Evolutionary conservation across 192 early-diverging fungal species (phyloP).

Genomic region (Coemansia sp.): DNA sequence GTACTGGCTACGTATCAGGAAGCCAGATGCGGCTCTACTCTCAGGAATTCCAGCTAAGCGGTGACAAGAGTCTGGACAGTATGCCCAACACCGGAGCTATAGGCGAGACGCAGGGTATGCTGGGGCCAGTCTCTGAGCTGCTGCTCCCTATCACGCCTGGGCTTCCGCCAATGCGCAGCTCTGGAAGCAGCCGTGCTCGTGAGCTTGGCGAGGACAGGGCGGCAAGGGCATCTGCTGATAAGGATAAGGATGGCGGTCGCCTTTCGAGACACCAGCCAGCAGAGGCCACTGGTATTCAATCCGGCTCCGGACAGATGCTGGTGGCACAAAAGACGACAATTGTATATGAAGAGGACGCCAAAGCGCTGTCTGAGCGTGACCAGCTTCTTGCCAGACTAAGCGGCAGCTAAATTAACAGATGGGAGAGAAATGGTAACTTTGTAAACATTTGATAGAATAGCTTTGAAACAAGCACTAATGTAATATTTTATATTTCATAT

Average conservation of each 20-base stretch:
- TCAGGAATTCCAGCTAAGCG: slow-evolving; percentile 15
- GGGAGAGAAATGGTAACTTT: too few relatives aligned
- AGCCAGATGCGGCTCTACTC: slow-evolving; percentile 21
- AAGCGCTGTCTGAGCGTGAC: slow-evolving; percentile 37
- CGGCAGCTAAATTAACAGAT: neutral
- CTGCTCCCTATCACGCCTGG: neutral
- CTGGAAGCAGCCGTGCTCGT: too few relatives aligned
- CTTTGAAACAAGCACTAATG: neutral
- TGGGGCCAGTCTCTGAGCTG: neutral
- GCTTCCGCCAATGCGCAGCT: too few relatives aligned
- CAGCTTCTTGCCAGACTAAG: slow-evolving; percentile 27
- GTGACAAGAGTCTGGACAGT: slow-evolving; percentile 14
- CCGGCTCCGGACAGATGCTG: too few relatives aligned
- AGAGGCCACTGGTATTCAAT: slow-evolving; percentile 3
- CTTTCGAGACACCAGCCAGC: neutral
- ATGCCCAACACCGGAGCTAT: slow-evolving; percentile 15
- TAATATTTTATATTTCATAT: neutral
- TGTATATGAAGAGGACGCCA: slow-evolving; percentile 41
- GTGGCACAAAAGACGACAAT: slow-evolving; percentile 21
- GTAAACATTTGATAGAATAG: neutral
- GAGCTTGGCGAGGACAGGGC: neutral
- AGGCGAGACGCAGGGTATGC: neutral
- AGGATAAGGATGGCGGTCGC: neutral
- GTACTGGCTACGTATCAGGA: slow-evolving; percentile 1
- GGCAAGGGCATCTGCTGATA: too few relatives aligned